Base-by-base conservation (phyloP, 2,329 filamentous ascomycete species). In the Dothideomycetidae sp. region DNA sequence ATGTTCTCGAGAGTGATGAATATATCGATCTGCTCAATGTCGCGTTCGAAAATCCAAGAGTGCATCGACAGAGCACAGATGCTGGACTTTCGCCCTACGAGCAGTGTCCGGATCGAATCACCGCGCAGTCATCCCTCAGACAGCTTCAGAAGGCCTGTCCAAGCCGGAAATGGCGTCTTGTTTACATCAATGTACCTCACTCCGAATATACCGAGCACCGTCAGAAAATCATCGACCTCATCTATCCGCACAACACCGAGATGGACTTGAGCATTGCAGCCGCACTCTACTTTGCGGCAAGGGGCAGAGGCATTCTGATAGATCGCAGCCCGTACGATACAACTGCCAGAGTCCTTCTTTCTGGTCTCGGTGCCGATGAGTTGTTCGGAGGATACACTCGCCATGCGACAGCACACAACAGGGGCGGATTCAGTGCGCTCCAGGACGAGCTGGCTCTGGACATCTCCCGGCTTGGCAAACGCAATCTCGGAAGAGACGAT, bases 241-340 rank as follows among this genome's bases (percentile, higher is more conserved):
- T 98, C 55, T 69, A 80, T 48, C 90, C 90, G 0, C 90, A 98
- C 58, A 88, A 93, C 47, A 98, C 90, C 0, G 90, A 98, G 58
- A 98, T 98, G 90, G 90, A 98, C 51, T 67, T 98, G 1, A 98
- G 90, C 3, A 98, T 98, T 49, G 81, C 82, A 0, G 79, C 73
- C 48, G 90, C 90, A 0, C 66, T 98, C n/a, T 96, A 94, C 57
- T 98, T 98, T 61, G 85, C 90, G 4, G 78, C 88, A 0, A 72
- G 84, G 28, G 88, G 85, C 1, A 56, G 62, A 35, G 83, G 78
- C 0, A 3, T 36, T 3, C 12, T 36, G 10, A 39, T 46, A 2
- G 11, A 43, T 9, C 39, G 48, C 3, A 31, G 36, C 0, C 31
- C 34, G 15, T 86, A 85, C 51, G 67, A 61, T 7, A 85, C 82